A percentile compares a stretch with the other conserved stretches of the same genome.
These are phyloP conservation scores for Epipyxis sp. DNA, from an alignment of 108 stramenopile genomes.

Conservation along the genomic window DNA sequence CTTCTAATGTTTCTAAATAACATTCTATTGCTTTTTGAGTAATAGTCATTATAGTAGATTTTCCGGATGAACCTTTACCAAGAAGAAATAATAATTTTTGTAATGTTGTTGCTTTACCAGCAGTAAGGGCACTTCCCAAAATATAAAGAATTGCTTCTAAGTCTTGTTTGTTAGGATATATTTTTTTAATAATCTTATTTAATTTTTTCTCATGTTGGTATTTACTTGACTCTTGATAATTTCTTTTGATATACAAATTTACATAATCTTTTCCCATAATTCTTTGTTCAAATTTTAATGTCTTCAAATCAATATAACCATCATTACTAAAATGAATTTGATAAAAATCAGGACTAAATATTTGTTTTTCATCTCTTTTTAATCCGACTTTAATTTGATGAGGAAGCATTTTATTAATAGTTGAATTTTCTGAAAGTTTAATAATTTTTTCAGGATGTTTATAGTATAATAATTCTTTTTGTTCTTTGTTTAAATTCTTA, in stretches of 20 bases:
- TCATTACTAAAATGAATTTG: neutral
- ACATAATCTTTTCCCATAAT: neutral
- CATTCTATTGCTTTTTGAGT: neutral
- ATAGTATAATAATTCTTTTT: too few species aligned
- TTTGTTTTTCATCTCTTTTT: too few species aligned
- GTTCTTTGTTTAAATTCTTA: too few species aligned
- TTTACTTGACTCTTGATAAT: neutral
- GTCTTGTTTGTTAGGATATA: neutral
- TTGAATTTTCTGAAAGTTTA: too few species aligned
- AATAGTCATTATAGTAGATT: neutral
- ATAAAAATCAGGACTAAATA: too few species aligned
- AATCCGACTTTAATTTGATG: too few species aligned
- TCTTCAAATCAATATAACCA: neutral
- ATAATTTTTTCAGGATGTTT: too few species aligned
- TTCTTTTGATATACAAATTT: neutral
- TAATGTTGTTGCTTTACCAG: neutral
- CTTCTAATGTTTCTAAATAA: neutral
- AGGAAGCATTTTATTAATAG: too few species aligned
- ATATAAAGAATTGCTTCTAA: neutral
- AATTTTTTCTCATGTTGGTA: neutral
- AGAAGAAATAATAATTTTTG: slow-evolving; percentile 2
- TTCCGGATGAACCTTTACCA: neutral
- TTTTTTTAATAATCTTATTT: neutral
- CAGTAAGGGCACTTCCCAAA: neutral
- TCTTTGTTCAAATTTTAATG: neutral